A percentile compares a stretch with the other conserved stretches of the same genome.
phyloP scores from a whole-genome alignment of 768 basidiomycete genomes.

The Tricholoma furcatifolium region DNA sequence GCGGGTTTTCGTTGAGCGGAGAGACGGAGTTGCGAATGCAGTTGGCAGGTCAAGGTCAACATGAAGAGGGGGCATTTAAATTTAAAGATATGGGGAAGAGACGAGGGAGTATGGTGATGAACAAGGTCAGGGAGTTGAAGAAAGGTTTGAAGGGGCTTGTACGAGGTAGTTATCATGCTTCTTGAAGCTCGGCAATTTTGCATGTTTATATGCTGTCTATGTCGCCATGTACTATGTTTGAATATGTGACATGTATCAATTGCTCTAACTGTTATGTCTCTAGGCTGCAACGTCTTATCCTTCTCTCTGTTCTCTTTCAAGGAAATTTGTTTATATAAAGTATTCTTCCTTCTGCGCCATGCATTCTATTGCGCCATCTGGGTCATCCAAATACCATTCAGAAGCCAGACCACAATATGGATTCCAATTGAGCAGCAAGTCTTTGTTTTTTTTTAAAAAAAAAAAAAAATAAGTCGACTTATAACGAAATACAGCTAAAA shows the following conservation, averaged over 20 bases:
- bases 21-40: constrained; percentile 61
- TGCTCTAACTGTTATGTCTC: background rate
- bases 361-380: too few species aligned
- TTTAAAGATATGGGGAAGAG: constrained; percentile 20
- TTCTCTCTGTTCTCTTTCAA: too few species aligned
- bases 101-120: constrained; percentile 7
- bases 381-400: too few species aligned
- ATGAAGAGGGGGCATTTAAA: constrained; percentile 11
- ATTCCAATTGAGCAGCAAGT: too few species aligned
- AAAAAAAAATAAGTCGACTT: too few species aligned
- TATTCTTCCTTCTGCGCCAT: too few species aligned
- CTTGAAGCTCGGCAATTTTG: background rate
- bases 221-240: background rate
- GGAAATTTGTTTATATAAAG: too few species aligned
- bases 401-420: too few species aligned
- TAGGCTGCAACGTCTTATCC: too few species aligned
- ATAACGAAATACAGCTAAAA: too few species aligned
- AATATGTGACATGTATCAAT: background rate
- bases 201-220: background rate
- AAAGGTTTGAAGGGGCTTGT: constrained; percentile 31
- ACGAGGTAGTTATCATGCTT: background rate
- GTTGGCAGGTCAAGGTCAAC: constrained; percentile 36
- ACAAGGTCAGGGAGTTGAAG: constrained; percentile 13
- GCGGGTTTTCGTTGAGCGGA: constrained; percentile 57
- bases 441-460: too few species aligned